Base-by-base conservation (phyloP, 208 protist species). In the Leishmania martiniquensis region DNA sequence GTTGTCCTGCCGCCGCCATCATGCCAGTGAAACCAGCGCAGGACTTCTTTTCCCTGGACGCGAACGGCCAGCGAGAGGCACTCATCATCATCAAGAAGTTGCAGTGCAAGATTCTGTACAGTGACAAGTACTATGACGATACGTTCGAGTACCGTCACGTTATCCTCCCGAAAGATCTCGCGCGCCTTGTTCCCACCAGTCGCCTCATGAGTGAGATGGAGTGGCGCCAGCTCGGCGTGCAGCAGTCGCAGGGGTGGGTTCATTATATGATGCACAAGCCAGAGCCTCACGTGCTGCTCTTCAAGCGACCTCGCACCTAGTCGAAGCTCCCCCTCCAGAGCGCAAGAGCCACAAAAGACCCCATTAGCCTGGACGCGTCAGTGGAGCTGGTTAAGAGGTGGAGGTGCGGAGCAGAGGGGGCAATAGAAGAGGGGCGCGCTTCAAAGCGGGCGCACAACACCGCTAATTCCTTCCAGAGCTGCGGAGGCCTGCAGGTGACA, bases 201-300 rank as follows among this genome's bases (percentile, higher is more conserved):
- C 89, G 92, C 4, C 81, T 99, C 12, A 97, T 99, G 91, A 92
- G 88, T 6, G 99, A 99, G 87, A 87, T 76, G 29, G 99, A 99
- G 87, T 99, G 98, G 96, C 93, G 99, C 12, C 91, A 95, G 59
- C 87, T 99, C 25, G 99, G 99, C 37, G 98, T 99, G 39, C 97
- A 98, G 91, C 99, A 99, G 90, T 99, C 97, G 13, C 89, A 93
- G 45, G 99, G 99, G 15, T 99, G 98, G 98, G 90, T 93, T 49
- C 99, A 99, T 86, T 99, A 99, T 91, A 98, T 98, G 90, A 97
- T 99, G 45, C 99, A 99, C 93, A 91, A 91, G 52, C 98, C 98
- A 20, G 98, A 99, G 89, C 98, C 97, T 34, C 97, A 99, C 84
- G 98, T 99, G 47, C 87, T 99, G 12, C 92, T 99, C 42, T 99